Percentiles rank a stretch among this genome's conserved stretches.
phyloP scores from a whole-genome alignment of 176 grass and related monocot species.

The Typha latifolia region DNA sequence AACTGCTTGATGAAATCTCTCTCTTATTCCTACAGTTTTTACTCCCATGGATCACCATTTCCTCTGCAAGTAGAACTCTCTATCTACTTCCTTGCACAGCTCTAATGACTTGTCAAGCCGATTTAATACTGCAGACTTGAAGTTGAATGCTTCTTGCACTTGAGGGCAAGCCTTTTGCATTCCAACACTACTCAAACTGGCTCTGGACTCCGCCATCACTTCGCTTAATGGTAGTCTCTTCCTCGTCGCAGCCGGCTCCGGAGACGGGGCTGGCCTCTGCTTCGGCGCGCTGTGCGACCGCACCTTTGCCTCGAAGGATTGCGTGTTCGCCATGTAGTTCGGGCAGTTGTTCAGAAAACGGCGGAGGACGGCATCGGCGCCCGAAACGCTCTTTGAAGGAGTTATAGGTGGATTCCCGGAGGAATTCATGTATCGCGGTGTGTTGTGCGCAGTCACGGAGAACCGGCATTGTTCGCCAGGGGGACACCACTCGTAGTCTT shows the following conservation, averaged over 20 bases:
- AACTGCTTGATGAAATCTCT: neutral
- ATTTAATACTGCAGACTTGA: slow-evolving; percentile 53
- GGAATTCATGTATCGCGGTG: slow-evolving; percentile 37
- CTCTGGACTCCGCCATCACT: slow-evolving; percentile 53
- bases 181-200: slow-evolving; percentile 46
- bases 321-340: slow-evolving; percentile 84
- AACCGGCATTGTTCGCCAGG: slow-evolving; percentile 42
- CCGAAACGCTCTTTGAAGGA: slow-evolving; percentile 46
- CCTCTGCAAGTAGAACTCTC: slow-evolving; percentile 43
- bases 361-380: slow-evolving; percentile 16
- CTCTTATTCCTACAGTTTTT: slow-evolving; percentile 19
- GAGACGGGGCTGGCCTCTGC: slow-evolving; percentile 46
- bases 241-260: neutral
- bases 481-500: slow-evolving; percentile 46
- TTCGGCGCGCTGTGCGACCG: slow-evolving; percentile 91
- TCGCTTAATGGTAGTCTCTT: slow-evolving; percentile 84
- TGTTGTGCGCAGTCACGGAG: slow-evolving; percentile 70
- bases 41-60: slow-evolving; percentile 36
- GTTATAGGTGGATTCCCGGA: slow-evolving; percentile 33
- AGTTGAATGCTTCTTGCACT: slow-evolving; percentile 64
- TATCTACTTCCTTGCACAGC: slow-evolving; percentile 16
- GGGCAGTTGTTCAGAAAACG: slow-evolving; percentile 32
- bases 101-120: slow-evolving; percentile 44
- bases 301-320: slow-evolving; percentile 74
- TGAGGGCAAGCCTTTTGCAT: slow-evolving; percentile 41